phyloP scores from a whole-genome alignment of 139 green algal genomes.

The Chlorella sp. region DNA sequence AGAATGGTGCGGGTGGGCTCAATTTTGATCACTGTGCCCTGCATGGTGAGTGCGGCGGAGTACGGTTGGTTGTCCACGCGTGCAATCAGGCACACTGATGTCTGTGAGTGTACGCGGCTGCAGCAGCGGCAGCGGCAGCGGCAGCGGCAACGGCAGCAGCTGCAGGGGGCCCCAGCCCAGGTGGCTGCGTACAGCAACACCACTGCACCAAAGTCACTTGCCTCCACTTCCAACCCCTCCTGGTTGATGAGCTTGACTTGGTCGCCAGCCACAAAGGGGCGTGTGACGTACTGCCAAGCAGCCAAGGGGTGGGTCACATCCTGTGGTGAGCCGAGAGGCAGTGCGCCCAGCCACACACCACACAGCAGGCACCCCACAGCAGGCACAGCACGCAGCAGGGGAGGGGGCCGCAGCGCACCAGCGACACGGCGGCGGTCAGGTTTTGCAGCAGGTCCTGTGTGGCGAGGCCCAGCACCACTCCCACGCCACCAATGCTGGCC shows the following conservation, averaged over 20 bases:
- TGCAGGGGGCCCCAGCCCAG: background rate
- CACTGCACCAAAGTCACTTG: no score
- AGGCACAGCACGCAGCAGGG: no score
- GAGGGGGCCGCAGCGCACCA: constrained; percentile 1
- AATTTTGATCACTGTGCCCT: constrained; percentile 35
- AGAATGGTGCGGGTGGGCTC: constrained; percentile 45
- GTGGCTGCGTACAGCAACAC: background rate
- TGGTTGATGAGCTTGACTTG: constrained; percentile 25
- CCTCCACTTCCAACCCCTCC: background rate
- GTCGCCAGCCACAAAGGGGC: constrained; percentile 35
- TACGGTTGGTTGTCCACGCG: background rate
- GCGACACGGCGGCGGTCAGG: constrained; percentile 20
- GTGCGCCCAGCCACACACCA: background rate
- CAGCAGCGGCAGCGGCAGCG: no score
- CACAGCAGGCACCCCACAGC: background rate
- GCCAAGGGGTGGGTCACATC: background rate
- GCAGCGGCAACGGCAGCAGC: background rate
- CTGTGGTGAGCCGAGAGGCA: background rate
- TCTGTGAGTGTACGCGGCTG: background rate
- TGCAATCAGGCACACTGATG: background rate
- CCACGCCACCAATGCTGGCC: constrained; percentile 27
- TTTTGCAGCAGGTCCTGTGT: constrained; percentile 30
- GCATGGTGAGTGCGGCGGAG: background rate
- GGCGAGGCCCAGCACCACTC: constrained; percentile 36
- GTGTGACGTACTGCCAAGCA: background rate